Evolutionary conservation across 2,329 filamentous ascomycete genomes (phyloP), one percentile per base, ranked within the genome.

Genomic region (Fusarium mexicanum): DNA sequence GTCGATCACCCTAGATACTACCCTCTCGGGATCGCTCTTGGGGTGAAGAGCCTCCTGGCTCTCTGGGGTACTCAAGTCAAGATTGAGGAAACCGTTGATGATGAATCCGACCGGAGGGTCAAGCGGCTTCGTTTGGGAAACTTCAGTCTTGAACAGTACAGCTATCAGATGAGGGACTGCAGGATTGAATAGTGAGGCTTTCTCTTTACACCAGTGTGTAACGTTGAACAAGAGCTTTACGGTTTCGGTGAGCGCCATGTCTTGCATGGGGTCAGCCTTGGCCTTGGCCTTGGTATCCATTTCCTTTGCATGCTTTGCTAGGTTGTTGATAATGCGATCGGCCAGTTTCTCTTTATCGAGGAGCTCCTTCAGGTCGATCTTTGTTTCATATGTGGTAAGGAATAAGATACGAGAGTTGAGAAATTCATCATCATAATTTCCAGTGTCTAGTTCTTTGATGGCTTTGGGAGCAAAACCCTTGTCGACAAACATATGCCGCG

Each of bases 221-320:
- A 98, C 87, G 81, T 98, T 98, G 86, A 97, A 98, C 59, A 97
- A 84, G 46, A 98, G 87, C 79, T 97, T 98, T 57, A 96, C 85
- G 0, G 93, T 96, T 81, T 98, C 96, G 14, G 87, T 87, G 43
- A 98, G 86, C 2, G 95, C 94, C 90, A 96, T 91, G 67, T 93
- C 91, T 73, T 93, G 91, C 87, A 95, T 93, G 1, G 89, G 88
- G 47, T 89, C 84, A 18, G 74, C 74, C 17, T 77, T 79, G 31
- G 79, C 73, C 51, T 82, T 83, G 50, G 79, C 73, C 51, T 82
- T 83, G 51, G 79, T 78, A 26, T 72, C 68, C 24, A 82, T 61
- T 8, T 82, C 76, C 61, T 87, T 89, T 11, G 89, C 89, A 83
- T 98, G 95, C 9, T 91, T 90, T 46, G 85, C 83, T 41, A 98